Percentiles rank a stretch among this genome's conserved stretches.
Conservation (phyloP, 2,329 filamentous ascomycete genomes). For the Sarocladiaceae sp. region DNA sequence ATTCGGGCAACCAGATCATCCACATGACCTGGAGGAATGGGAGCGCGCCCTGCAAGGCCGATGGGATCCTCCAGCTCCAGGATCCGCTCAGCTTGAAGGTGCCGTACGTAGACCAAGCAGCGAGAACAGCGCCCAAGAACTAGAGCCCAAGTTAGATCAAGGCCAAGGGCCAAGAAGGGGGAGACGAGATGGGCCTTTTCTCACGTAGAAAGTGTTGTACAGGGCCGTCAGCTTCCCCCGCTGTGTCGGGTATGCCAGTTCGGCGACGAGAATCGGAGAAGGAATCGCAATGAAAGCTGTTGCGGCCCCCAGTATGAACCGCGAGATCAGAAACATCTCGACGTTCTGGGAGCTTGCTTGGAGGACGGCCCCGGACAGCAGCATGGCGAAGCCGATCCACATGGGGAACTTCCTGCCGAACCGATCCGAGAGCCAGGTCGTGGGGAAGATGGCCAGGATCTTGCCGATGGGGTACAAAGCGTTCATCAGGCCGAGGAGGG, state of each 20-base stretch:
- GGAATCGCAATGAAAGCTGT: conserved; percentile 21
- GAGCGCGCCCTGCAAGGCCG: conserved; percentile 3
- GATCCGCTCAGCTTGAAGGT: conserved; percentile 9
- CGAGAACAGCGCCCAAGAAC: conserved; percentile 1
- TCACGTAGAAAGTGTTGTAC: conserved; percentile 36
- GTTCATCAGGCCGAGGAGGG: conserved; percentile 32
- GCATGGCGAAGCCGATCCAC: conserved; percentile 26
- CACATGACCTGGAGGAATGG: conserved; percentile 14
- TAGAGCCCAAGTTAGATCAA: too few species aligned
- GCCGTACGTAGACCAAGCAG: conserved; percentile 21
- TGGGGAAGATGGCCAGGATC: conserved; percentile 30
- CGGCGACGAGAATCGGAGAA: conserved; percentile 25
- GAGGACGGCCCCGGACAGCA: conserved; percentile 18
- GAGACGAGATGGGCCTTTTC: neutral
- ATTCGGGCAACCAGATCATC: conserved; percentile 28
- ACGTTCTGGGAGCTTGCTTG: conserved; percentile 19
- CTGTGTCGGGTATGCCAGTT: conserved; percentile 27
- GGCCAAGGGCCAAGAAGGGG: too few species aligned
- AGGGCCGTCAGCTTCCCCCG: conserved; percentile 36
- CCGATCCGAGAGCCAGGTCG: conserved; percentile 31
- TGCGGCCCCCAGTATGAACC: conserved; percentile 26
- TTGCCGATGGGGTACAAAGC: conserved; percentile 34
- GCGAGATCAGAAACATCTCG: conserved; percentile 24
- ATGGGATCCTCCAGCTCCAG: conserved; percentile 12
- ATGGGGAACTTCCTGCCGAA: conserved; percentile 36